Percentiles rank a stretch among this genome's conserved stretches.
Evolutionary conservation across 768 basidiomycete species (phyloP).

Genomic region (Mycena epipterygia): DNA sequence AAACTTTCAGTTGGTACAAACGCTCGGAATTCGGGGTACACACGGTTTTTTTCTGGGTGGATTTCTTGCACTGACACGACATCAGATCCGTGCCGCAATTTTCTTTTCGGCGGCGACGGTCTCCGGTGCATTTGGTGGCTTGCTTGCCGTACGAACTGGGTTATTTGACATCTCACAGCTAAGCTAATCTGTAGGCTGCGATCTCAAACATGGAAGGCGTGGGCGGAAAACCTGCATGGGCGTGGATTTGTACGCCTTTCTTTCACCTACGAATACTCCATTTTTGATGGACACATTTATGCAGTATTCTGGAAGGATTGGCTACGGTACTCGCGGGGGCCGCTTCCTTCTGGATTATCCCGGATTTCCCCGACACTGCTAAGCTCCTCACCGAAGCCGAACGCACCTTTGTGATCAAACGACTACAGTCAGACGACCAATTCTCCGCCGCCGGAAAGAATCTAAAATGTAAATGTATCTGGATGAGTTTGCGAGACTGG

Average conservation of each 20-base stretch:
- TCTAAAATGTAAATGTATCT: slow-evolving; percentile 70
- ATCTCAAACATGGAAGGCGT: slow-evolving; percentile 82
- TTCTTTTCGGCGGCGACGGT: slow-evolving; percentile 87
- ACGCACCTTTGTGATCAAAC: slow-evolving; percentile 72
- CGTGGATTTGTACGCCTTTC: slow-evolving; percentile 73
- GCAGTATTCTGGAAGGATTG: slow-evolving; percentile 68
- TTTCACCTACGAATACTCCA: neutral
- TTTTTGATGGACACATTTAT: neutral
- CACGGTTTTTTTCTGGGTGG: slow-evolving; percentile 51
- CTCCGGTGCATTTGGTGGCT: slow-evolving; percentile 86
- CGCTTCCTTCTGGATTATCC: slow-evolving; percentile 81
- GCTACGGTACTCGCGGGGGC: slow-evolving; percentile 75
- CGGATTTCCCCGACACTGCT: slow-evolving; percentile 88
- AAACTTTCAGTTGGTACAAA: slow-evolving; percentile 60
- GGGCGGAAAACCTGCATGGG: slow-evolving; percentile 74
- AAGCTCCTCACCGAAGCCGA: slow-evolving; percentile 82
- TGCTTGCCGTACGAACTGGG: slow-evolving; percentile 66
- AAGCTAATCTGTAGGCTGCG: slow-evolving; percentile 59
- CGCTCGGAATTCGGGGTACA: slow-evolving; percentile 81
- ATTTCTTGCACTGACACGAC: slow-evolving; percentile 49
- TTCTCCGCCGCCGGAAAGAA: slow-evolving; percentile 81
- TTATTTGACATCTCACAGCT: slow-evolving; percentile 2
- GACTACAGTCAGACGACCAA: slow-evolving; percentile 76
- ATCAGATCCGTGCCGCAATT: slow-evolving; percentile 61
- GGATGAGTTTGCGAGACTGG: slow-evolving; percentile 74